A percentile compares a stretch with the other conserved stretches of the same genome.
Evolutionary conservation across 257 asterid species (phyloP).

Genomic region (Jasminum sambac): DNA sequence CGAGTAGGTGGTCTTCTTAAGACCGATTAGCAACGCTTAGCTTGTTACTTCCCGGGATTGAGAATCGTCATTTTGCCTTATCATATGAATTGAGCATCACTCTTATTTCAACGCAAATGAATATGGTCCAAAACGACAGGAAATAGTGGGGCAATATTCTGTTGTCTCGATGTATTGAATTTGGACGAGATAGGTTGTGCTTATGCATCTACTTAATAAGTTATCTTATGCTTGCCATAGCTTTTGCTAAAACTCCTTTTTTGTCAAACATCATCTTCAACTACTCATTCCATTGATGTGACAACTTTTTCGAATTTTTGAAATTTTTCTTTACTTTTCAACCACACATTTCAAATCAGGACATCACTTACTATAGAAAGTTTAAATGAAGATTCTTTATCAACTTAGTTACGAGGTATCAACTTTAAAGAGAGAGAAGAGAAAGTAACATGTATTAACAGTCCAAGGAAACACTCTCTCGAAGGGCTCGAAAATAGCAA

Average conservation of each 20-base stretch:
- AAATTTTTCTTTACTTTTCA: too few species aligned
- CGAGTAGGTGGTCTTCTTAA: background rate
- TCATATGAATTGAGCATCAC: background rate
- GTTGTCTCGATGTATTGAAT: background rate
- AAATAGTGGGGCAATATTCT: background rate
- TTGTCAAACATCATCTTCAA: too few species aligned
- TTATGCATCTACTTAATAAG: background rate
- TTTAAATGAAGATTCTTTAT: background rate
- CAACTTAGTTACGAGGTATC: background rate
- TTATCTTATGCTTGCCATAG: background rate
- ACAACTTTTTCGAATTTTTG: too few species aligned
- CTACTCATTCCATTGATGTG: too few species aligned
- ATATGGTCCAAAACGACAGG: background rate
- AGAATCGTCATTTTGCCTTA: background rate
- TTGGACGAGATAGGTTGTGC: background rate
- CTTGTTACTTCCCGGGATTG: background rate
- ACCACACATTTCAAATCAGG: too few species aligned
- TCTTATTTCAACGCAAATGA: background rate
- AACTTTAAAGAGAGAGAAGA: background rate
- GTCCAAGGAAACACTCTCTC: background rate
- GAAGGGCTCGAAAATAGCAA: background rate
- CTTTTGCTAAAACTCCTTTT: too few species aligned
- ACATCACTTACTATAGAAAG: background rate
- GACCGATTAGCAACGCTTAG: background rate
- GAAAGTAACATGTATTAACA: background rate